Evolutionary conservation across 148 eudicot species (phyloP), one percentile per base, ranked within the genome.

Genomic region (Nyssa sinensis): DNA sequence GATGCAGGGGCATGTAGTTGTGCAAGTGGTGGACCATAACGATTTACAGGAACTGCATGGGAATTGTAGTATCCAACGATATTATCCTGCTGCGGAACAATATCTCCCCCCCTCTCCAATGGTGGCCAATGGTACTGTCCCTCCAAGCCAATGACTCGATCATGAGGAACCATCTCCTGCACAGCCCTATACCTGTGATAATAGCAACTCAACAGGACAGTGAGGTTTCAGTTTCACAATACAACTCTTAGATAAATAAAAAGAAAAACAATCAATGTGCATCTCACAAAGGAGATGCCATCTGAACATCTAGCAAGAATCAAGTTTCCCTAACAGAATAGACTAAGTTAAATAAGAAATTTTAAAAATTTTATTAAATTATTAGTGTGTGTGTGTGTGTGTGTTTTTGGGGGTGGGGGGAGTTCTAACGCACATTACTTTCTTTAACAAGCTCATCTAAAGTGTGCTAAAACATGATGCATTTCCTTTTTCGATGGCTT

Each of bases 1-100:
- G n/a, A n/a, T n/a, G n/a, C n/a, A n/a, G n/a, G n/a, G n/a, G n/a
- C n/a, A n/a, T n/a, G n/a, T n/a, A n/a, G n/a, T n/a, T n/a, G n/a
- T n/a, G n/a, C n/a, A n/a, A n/a, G n/a, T n/a, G 47, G 62, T 75
- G 71, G 78, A 58, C 32, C 58, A 34, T 74, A 27, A 19, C 64
- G 33, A 58, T 59, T 62, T 16, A 44, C 60, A 57, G 59, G 51
- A 0, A 11, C 7, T 19, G 71, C 14, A n/a, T n/a, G n/a, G n/a
- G n/a, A n/a, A n/a, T n/a, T n/a, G 71, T 47, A 19, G 58, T 47
- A 47, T 68, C 59, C 71, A 68, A 31, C 34, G 27, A 31, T 55
- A 27, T 17, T 55, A 37, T 37, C 44, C 44, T 37, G 44, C 44
- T 37, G 44, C 44, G 44, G 44, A 37, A 9, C 44, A 28, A 14